Conservation (phyloP, 495 filamentous ascomycete species). For the Hypoxylon subgilvum region DNA sequence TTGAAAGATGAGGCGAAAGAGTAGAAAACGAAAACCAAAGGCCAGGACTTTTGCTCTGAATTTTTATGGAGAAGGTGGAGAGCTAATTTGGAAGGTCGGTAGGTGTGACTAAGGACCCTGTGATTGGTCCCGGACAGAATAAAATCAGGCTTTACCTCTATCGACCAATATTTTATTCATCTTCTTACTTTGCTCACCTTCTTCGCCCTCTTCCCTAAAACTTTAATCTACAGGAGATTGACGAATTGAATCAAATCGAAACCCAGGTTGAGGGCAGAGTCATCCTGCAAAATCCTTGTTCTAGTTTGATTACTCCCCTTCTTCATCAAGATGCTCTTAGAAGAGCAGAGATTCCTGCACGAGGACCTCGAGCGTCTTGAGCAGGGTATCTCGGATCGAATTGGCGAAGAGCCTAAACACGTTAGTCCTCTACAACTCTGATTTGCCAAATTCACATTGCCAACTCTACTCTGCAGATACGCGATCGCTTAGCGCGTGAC, state of each 20-base stretch:
- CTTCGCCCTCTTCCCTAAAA: neutral
- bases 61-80: constrained; percentile 18
- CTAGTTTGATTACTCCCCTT: neutral
- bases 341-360: constrained; percentile 90
- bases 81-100: too few species aligned
- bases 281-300: too few species aligned
- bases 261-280: too few species aligned
- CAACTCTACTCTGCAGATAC: constrained; percentile 65
- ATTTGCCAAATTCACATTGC: constrained; percentile 18
- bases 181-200: constrained; percentile 12
- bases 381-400: constrained; percentile 88
- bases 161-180: constrained; percentile 15
- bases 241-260: too few species aligned
- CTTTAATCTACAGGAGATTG: neutral
- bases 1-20: constrained; percentile 1
- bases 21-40: too few species aligned
- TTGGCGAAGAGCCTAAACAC: constrained; percentile 84
- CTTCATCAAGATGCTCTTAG: constrained; percentile 72
- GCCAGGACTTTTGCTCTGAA: too few species aligned
- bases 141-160: constrained; percentile 13
- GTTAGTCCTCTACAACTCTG: constrained; percentile 59
- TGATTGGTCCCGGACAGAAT: constrained; percentile 17
- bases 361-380: constrained; percentile 96
- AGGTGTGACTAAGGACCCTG: neutral
- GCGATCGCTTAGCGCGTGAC: constrained; percentile 82